A percentile compares a stretch with the other conserved stretches of the same genome.
Conservation (phyloP, 2,329 filamentous ascomycete species). For the Aspergillus texensis region DNA sequence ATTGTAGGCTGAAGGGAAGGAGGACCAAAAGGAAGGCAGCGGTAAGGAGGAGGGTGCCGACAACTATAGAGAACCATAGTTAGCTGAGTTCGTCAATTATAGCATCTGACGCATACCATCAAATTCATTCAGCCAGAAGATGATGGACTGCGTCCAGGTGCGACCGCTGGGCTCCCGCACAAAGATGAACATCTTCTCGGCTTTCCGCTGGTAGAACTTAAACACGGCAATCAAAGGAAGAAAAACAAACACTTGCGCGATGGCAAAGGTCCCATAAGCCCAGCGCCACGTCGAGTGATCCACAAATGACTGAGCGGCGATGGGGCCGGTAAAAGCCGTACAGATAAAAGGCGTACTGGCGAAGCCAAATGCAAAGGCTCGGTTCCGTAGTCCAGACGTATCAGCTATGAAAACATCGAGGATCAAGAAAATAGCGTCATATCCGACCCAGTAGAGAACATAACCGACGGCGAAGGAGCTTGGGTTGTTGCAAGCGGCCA, state of each 20-base stretch:
- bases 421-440: slow-evolving; percentile 57
- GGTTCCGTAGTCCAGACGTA: slow-evolving; percentile 61
- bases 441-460: slow-evolving; percentile 64
- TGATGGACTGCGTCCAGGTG: slow-evolving; percentile 49
- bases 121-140: slow-evolving; percentile 63
- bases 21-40: slow-evolving; percentile 66
- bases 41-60: slow-evolving; percentile 55
- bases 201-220: slow-evolving; percentile 60
- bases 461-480: slow-evolving; percentile 65
- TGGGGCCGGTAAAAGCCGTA: slow-evolving; percentile 58
- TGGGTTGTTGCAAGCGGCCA: slow-evolving; percentile 63
- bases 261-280: slow-evolving; percentile 64
- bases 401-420: slow-evolving; percentile 65
- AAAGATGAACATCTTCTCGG: slow-evolving; percentile 57
- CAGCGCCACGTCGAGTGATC: slow-evolving; percentile 60
- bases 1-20: slow-evolving; percentile 63
- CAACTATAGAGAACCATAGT: slow-evolving; percentile 11
- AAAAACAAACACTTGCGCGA: slow-evolving; percentile 56
- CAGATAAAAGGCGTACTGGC: slow-evolving; percentile 64
- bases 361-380: slow-evolving; percentile 63
- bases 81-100: neutral
- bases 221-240: slow-evolving; percentile 60
- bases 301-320: slow-evolving; percentile 55
- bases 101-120: slow-evolving; percentile 47
- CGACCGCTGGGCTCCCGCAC: slow-evolving; percentile 48